Evolutionary conservation across 495 filamentous ascomycete species (phyloP), one percentile per base, ranked within the genome.

Genomic region (Xylaria longipes): DNA sequence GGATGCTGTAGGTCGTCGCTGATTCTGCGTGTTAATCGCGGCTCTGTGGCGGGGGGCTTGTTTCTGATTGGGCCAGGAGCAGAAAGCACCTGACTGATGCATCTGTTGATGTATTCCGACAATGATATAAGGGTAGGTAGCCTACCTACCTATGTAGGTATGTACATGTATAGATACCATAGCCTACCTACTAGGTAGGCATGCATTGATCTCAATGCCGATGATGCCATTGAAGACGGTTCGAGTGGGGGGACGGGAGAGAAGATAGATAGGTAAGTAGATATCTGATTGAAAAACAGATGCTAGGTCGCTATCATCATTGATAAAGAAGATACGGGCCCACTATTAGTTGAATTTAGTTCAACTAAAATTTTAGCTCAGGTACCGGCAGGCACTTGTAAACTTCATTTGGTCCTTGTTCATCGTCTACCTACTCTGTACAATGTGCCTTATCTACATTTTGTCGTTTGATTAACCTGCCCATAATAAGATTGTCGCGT

Each of bases 401-500:
- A n/a, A n/a, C n/a, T n/a, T n/a, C n/a, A n/a, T n/a, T n/a, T n/a
- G n/a, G n/a, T n/a, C n/a, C n/a, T n/a, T 48, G 3, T 48, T 48
- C 20, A 48, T n/a, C 45, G n/a, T 4, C 20, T 54, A 46, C 12
- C 43, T 46, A 15, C 3, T 46, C 3, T 46, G n/a, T n/a, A n/a
- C n/a, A n/a, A 54, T 20, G 25, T 54, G 5, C 11, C 50, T 54
- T 54, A 29, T 29, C 50, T 29, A 5, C 7, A 29, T 27, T 58
- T 20, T 35, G 7, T 37, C 39, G 57, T 60, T 60, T 35, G 7
- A 60, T 60, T 60, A 60, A 7, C 33, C 12, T 60, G n/a, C 57
- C 14, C 15, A 60, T n/a, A 22, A 37, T 35, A n/a, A 60, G 57
- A 60, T 60, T 60, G 33, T 37, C 33, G 33, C 31, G 57, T 60